Base-by-base conservation (phyloP, 225 moss, liverwort and hornwort species). In the Anthoceros angustus region DNA sequence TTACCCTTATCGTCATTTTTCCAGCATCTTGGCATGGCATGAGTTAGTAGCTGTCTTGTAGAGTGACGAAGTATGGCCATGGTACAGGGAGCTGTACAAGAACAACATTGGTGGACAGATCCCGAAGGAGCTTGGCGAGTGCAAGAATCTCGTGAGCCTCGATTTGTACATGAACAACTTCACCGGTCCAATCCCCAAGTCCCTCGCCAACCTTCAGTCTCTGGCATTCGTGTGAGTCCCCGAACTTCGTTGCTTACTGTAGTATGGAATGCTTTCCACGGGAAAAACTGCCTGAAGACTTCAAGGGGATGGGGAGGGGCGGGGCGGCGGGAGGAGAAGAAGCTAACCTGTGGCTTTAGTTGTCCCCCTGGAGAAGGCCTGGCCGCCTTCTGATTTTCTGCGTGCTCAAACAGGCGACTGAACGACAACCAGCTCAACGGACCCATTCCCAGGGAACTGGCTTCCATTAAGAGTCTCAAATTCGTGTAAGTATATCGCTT, bases 111-210 rank as follows among this genome's bases (percentile, higher is more conserved):
- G n/a, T 15, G 55, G 55, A 55, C n/a, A 55, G 55, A 55, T 55
- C n/a, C 55, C 55, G 23, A 12, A 55, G 12, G 55, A 55, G 55
- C 55, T 55, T 18, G 55, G 55, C 55, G 55, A 55, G 55, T 15
- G 8, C 10, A 55, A 9, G 14, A 55, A 55, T 55, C 55, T 55
- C 14, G 23, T 55, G n/a, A 55, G 55, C 14, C 55, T 55, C 14
- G 55, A 55, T 23, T 23, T 55, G 55, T 55, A 55, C n/a, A 55
- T 55, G 55, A 55, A 55, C 55, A 55, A 55, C 55, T 55, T 55
- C 55, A 55, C 55, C 23, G 55, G 55, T 20, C 55, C n/a, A 9
- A 55, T 55, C 23, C 55, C 55, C 18, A 55, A 55, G n/a, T 18
- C 55, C 18, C 55, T 55, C 23, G 55, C n/a, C 18, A 55, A 55